phyloP scores from a whole-genome alignment of 2,329 filamentous ascomycete species.

The Cladosporium sp. region DNA sequence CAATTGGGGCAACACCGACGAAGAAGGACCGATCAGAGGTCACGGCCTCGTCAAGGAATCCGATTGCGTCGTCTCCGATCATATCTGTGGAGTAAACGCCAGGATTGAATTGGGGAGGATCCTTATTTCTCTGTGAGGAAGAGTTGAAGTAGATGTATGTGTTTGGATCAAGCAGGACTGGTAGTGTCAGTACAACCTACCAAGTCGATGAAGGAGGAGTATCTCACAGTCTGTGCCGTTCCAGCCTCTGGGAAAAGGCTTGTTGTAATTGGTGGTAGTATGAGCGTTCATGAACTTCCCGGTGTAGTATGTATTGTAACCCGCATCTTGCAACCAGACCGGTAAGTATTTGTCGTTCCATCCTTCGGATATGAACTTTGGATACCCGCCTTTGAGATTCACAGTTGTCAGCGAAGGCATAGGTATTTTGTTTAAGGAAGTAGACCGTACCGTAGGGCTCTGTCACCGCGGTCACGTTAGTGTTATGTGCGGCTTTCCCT shows the following conservation, averaged over 20 bases:
- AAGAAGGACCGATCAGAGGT: background rate
- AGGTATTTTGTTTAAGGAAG: background rate
- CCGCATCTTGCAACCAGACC: conserved; percentile 66
- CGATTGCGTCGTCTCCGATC: background rate
- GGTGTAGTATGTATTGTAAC: conserved; percentile 70
- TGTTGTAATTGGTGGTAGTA: background rate
- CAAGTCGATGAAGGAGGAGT: rapidly evolving
- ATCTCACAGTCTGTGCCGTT: background rate
- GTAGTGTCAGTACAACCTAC: background rate
- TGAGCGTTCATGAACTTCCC: conserved; percentile 31
- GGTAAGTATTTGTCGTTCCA: conserved; percentile 67
- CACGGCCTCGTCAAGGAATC: background rate
- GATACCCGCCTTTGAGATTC: background rate
- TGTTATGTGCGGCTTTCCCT: conserved; percentile 67
- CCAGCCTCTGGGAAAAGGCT: background rate
- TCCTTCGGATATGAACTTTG: background rate
- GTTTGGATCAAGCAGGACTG: background rate
- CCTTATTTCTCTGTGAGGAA: background rate
- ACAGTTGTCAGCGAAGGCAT: conserved; percentile 30
- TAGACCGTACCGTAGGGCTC: background rate
- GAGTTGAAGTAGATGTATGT: background rate
- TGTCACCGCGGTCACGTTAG: conserved; percentile 59
- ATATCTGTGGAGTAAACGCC: background rate
- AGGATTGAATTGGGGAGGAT: background rate
- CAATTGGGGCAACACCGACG: background rate